phyloP scores from a whole-genome alignment of 306 rosid species.

The Crotalaria pallida region DNA sequence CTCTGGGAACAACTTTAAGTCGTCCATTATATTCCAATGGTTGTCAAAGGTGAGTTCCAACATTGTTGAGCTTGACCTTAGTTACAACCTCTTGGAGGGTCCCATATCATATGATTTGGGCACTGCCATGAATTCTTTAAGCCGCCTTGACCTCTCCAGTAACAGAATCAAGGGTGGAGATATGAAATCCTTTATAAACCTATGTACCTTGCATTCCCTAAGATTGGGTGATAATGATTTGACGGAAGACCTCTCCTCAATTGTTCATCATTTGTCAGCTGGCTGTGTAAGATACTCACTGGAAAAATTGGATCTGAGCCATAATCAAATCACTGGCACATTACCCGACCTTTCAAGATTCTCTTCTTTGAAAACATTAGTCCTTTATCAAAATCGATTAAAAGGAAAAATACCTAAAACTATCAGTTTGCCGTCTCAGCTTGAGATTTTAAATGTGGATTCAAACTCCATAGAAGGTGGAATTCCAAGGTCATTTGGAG shows the following conservation, averaged over 20 bases:
- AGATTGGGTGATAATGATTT: fast-evolving
- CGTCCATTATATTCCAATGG: neutral
- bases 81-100: neutral
- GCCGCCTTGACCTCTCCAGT: neutral
- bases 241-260: neutral
- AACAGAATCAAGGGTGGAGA: neutral
- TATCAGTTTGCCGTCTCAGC: neutral
- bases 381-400: neutral
- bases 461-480: conserved; percentile 14
- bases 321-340: neutral
- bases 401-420: conserved; percentile 1
- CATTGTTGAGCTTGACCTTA: neutral
- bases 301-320: neutral
- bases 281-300: conserved; percentile 22
- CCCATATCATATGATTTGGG: neutral
- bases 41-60: neutral
- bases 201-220: neutral
- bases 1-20: neutral
- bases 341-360: neutral
- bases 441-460: neutral
- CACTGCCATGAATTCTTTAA: neutral
- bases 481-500: neutral
- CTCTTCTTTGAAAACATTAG: neutral
- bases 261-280: conserved; percentile 1
- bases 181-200: neutral